Evolutionary conservation across 1,139 yeast species (phyloP).

Genomic region (Hyphopichia wangnamkhiaoensis): DNA sequence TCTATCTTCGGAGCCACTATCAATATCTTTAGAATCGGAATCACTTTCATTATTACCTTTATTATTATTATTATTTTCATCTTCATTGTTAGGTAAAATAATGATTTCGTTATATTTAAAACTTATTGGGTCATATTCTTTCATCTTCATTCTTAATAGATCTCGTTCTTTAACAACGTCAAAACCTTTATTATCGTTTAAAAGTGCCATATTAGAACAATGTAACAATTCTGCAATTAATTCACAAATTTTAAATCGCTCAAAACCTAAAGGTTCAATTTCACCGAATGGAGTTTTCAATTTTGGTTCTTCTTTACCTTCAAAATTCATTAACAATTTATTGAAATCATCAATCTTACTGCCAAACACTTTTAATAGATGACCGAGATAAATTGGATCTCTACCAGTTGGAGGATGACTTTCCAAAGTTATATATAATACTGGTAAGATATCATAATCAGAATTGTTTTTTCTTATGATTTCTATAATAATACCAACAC

Average conservation of each 20-base stretch:
- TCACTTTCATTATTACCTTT: slow-evolving; percentile 8
- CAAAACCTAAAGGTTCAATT: slow-evolving; percentile 89
- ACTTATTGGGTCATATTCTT: slow-evolving; percentile 46
- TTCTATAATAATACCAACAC: slow-evolving; percentile 94
- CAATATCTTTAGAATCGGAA: slow-evolving; percentile 6
- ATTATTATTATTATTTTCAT: slow-evolving; percentile 10
- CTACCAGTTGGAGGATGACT: slow-evolving; percentile 94
- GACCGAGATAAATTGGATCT: slow-evolving; percentile 93
- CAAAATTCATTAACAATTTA: slow-evolving; percentile 27
- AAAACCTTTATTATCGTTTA: slow-evolving; percentile 85
- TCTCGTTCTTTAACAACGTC: slow-evolving; percentile 77
- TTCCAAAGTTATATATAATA: slow-evolving; percentile 81
- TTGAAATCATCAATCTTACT: slow-evolving; percentile 70
- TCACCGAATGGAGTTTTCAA: slow-evolving; percentile 60
- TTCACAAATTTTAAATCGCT: slow-evolving; percentile 92
- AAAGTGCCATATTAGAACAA: slow-evolving; percentile 93
- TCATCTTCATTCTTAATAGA: slow-evolving; percentile 55
- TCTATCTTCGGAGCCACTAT: slow-evolving; percentile 1
- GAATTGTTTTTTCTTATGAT: slow-evolving; percentile 94
- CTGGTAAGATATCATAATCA: slow-evolving; percentile 90
- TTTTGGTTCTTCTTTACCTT: slow-evolving; percentile 20
- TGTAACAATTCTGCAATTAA: slow-evolving; percentile 85
- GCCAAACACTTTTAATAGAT: slow-evolving; percentile 78
- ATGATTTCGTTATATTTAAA: slow-evolving; percentile 51
- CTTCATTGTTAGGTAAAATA: slow-evolving; percentile 31